Evolutionary conservation across 1,284 basidiomycete genomes (phyloP).

Genomic region (Ganoderma meredithae): DNA sequence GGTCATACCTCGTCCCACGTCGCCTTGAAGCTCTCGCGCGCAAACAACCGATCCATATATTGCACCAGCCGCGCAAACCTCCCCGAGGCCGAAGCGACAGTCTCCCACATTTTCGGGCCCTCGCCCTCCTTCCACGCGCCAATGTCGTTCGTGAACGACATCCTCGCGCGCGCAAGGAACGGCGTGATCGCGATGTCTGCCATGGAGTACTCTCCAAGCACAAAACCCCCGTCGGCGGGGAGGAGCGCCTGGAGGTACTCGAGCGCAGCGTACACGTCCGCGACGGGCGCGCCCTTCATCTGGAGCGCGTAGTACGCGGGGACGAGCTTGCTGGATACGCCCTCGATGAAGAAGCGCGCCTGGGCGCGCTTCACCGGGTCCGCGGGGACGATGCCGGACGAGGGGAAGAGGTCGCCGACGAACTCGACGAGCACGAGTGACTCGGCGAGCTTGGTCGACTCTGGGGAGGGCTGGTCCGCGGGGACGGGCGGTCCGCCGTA

Average conservation of each 20-base stretch:
- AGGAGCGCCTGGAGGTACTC: conserved; percentile 45
- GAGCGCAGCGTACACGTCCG: conserved; percentile 45
- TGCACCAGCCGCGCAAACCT: conserved; percentile 41
- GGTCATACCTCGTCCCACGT: conserved; percentile 9
- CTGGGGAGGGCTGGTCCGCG: conserved; percentile 60
- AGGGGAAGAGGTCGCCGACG: conserved; percentile 60
- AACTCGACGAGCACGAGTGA: conserved; percentile 71
- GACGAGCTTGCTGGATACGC: conserved; percentile 52
- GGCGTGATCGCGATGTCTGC: conserved; percentile 60
- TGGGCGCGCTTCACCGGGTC: conserved; percentile 63
- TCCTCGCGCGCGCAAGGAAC: conserved; percentile 42
- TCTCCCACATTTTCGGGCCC: conserved; percentile 38
- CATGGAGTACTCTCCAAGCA: conserved; percentile 50
- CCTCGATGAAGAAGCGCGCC: conserved; percentile 67
- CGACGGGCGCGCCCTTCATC: conserved; percentile 47
- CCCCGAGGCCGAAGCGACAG: conserved; percentile 30
- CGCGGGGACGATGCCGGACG: conserved; percentile 54
- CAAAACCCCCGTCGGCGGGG: conserved; percentile 38
- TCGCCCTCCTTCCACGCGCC: conserved; percentile 40
- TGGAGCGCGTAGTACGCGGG: conserved; percentile 41
- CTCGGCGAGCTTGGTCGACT: conserved; percentile 66
- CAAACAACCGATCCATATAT: conserved; percentile 41
- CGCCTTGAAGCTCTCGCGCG: conserved; percentile 36
- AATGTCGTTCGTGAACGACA: conserved; percentile 41
- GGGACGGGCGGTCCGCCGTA: conserved; percentile 64